Percentiles rank a stretch among this genome's conserved stretches.
Conservation (phyloP, 2,329 filamentous ascomycete genomes). For the Cladosporium sp. region DNA sequence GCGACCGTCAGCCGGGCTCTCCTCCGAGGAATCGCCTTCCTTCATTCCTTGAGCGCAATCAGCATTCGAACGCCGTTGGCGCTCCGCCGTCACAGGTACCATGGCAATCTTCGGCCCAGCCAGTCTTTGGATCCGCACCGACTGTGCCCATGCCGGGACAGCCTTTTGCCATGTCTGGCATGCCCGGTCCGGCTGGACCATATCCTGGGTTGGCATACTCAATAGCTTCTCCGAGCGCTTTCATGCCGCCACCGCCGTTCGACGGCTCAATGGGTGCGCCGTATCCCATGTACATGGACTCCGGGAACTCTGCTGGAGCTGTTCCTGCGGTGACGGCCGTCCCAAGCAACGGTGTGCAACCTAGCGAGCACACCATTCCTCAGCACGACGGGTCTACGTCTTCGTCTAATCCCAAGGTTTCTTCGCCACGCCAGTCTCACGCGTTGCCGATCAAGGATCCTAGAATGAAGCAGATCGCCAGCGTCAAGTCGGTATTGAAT, state of each 20-base stretch:
- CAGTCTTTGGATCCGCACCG: background rate
- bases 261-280: conserved; percentile 25
- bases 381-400: conserved; percentile 24
- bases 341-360: background rate
- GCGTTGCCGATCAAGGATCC: conserved; percentile 32
- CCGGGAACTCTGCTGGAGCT: background rate
- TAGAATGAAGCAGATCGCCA: conserved; percentile 18
- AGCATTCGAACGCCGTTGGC: conserved; percentile 1
- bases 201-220: conserved; percentile 19
- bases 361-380: conserved; percentile 12
- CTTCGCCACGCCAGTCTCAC: conserved; percentile 22
- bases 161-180: background rate
- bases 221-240: conserved; percentile 20
- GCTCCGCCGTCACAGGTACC: background rate
- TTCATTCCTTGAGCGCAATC: conserved; percentile 19
- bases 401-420: conserved; percentile 16
- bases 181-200: conserved; percentile 16
- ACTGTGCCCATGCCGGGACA: background rate
- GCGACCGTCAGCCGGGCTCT: conserved; percentile 18
- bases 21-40: conserved; percentile 17
- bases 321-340: background rate
- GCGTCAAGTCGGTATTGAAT: conserved; percentile 29
- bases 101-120: background rate
- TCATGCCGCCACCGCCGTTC: conserved; percentile 24
- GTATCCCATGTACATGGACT: conserved; percentile 12